phyloP scores from a whole-genome alignment of 2,329 filamentous ascomycete species.

The Domatiomyces globalis region DNA sequence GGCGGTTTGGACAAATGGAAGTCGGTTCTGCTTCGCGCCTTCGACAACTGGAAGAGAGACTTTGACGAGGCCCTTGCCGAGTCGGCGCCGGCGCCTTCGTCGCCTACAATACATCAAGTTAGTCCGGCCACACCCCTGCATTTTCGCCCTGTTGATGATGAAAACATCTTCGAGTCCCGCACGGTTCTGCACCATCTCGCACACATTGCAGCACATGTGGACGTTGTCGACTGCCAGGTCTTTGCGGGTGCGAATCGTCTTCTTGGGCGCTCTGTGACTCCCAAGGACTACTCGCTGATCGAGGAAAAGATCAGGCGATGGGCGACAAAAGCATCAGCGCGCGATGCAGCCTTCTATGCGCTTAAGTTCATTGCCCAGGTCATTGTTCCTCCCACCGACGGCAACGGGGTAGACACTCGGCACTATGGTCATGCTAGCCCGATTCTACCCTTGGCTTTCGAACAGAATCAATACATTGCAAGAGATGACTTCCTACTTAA shows the following conservation, averaged over 20 bases:
- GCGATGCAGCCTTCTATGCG: slow-evolving; percentile 86
- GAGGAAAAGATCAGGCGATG: slow-evolving; percentile 68
- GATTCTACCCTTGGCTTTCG: slow-evolving; percentile 18
- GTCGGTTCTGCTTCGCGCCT: slow-evolving; percentile 67
- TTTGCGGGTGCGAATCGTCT: slow-evolving; percentile 78
- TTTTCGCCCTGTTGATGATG: slow-evolving; percentile 36
- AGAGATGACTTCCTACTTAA: slow-evolving; percentile 82
- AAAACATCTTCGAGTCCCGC: slow-evolving; percentile 71
- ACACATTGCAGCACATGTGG: slow-evolving; percentile 95
- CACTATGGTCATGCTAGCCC: slow-evolving; percentile 20
- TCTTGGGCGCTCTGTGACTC: slow-evolving; percentile 70
- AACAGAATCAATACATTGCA: slow-evolving; percentile 53
- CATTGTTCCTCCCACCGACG: slow-evolving; percentile 42
- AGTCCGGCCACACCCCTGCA: slow-evolving; percentile 14
- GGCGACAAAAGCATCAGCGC: slow-evolving; percentile 75
- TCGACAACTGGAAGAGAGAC: slow-evolving; percentile 85
- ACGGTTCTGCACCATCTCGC: slow-evolving; percentile 86
- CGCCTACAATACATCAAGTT: slow-evolving; percentile 17
- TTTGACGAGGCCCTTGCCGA: slow-evolving; percentile 71
- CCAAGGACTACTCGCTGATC: slow-evolving; percentile 65
- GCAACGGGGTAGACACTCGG: slow-evolving; percentile 24
- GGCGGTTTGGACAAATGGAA: slow-evolving; percentile 89
- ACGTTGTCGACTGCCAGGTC: slow-evolving; percentile 94
- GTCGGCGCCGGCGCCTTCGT: slow-evolving; percentile 24
- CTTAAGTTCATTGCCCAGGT: slow-evolving; percentile 80